Conservation (phyloP, 2,329 filamentous ascomycete species). For the Exophiala xenobiotica region DNA sequence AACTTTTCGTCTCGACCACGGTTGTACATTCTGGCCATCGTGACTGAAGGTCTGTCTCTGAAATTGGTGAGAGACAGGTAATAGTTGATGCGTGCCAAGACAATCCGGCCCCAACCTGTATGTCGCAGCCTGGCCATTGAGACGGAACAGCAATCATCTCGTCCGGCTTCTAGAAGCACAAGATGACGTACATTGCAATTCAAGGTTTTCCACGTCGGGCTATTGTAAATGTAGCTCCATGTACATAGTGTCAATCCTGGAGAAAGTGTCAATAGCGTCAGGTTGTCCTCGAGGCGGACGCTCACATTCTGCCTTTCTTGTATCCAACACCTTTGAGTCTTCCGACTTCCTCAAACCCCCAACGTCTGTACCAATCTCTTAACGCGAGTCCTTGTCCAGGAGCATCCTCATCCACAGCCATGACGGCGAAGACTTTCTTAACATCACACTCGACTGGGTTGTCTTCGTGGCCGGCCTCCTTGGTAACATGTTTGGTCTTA, state of each 20-base stretch:
- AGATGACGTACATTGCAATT: background rate
- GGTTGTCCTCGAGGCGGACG: background rate
- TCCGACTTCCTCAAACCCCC: constrained; percentile 42
- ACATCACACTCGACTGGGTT: constrained; percentile 24
- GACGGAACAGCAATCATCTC: no score
- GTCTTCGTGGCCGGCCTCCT: constrained; percentile 26
- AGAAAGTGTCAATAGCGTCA: background rate
- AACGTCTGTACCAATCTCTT: constrained; percentile 38
- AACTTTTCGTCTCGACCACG: no score
- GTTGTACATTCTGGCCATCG: no score
- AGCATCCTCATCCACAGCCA: constrained; percentile 40
- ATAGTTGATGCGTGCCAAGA: no score
- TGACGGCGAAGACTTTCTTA: constrained; percentile 39
- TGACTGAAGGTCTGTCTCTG: no score
- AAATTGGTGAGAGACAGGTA: no score
- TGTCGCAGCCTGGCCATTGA: background rate
- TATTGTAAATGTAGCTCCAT: constrained; percentile 18
- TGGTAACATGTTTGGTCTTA: constrained; percentile 28
- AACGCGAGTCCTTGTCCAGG: constrained; percentile 36
- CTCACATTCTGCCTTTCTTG: constrained; percentile 41
- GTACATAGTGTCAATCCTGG: constrained; percentile 21
- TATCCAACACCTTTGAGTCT: constrained; percentile 40
- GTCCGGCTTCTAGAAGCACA: no score
- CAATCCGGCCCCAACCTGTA: no score
- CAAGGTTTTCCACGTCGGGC: background rate